Evolutionary conservation across 108 stramenopile genomes (phyloP).

Genomic region (Skeletonema marinoi): DNA sequence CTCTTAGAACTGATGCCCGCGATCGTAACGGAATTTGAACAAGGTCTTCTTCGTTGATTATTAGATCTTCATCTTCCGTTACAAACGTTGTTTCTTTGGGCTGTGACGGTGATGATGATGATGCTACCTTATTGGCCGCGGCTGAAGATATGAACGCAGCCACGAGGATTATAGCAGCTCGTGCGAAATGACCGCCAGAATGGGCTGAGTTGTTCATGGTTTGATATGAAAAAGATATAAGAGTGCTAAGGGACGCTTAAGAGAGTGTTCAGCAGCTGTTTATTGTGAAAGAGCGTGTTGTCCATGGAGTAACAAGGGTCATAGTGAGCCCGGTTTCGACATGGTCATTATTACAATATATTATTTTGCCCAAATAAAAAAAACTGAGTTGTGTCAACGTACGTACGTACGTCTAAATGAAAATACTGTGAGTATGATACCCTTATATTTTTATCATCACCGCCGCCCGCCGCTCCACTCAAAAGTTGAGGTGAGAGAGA

Average conservation of each 20-base stretch:
- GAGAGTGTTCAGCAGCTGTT: background rate
- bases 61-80: background rate
- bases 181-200: background rate
- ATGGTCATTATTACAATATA: background rate
- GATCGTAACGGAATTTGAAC: conserved; percentile 38
- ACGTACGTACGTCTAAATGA: background rate
- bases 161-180: background rate
- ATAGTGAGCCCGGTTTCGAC: background rate
- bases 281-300: background rate
- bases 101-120: background rate
- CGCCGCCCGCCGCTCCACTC: background rate
- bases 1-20: conserved; percentile 24
- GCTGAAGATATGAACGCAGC: background rate
- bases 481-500: background rate
- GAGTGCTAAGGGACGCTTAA: background rate
- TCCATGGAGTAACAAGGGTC: background rate
- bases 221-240: background rate
- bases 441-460: background rate
- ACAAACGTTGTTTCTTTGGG: background rate
- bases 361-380: no score
- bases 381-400: no score
- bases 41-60: conserved; percentile 9
- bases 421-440: no score
- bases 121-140: background rate
- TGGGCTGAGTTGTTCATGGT: background rate